Conservation (phyloP, 129 eudicot genomes). For the Flaveria sonorensis region DNA sequence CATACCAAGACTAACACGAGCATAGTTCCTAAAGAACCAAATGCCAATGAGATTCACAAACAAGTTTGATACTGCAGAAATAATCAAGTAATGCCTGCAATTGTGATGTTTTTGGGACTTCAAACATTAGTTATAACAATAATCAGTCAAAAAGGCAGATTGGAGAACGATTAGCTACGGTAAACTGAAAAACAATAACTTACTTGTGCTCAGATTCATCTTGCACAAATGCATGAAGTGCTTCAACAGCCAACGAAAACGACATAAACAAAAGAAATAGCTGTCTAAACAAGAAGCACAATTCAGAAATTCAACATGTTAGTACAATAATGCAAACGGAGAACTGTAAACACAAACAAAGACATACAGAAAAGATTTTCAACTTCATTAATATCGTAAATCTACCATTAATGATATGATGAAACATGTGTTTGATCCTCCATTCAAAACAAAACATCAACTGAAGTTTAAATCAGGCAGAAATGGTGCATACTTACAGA, state of each 20-base stretch:
- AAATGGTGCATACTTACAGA: conserved; percentile 73
- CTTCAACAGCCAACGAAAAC: conserved; percentile 97
- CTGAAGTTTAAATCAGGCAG: conserved; percentile 19
- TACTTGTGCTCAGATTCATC: conserved; percentile 99
- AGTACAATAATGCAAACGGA: conserved; percentile 31
- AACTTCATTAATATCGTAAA: background rate
- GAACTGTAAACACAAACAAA: conserved; percentile 14
- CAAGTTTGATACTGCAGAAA: conserved; percentile 89
- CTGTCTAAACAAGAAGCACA: conserved; percentile 89
- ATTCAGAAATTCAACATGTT: conserved; percentile 35
- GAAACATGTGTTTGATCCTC: background rate
- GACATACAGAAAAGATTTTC: background rate
- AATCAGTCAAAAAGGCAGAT: background rate
- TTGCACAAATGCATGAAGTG: conserved; percentile 96
- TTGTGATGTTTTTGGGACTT: background rate
- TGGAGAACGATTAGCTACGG: background rate
- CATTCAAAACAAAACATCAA: background rate
- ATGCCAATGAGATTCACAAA: conserved; percentile 94
- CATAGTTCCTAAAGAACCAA: conserved; percentile 98
- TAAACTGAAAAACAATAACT: conserved; percentile 34
- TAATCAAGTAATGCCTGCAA: conserved; percentile 84
- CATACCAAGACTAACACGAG: conserved; percentile 85
- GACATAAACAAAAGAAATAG: conserved; percentile 96
- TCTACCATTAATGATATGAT: background rate
- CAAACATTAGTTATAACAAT: background rate